Evolutionary conservation across 2,329 filamentous ascomycete species (phyloP).

Genomic region (Nannizziopsis arthrosporioides): DNA sequence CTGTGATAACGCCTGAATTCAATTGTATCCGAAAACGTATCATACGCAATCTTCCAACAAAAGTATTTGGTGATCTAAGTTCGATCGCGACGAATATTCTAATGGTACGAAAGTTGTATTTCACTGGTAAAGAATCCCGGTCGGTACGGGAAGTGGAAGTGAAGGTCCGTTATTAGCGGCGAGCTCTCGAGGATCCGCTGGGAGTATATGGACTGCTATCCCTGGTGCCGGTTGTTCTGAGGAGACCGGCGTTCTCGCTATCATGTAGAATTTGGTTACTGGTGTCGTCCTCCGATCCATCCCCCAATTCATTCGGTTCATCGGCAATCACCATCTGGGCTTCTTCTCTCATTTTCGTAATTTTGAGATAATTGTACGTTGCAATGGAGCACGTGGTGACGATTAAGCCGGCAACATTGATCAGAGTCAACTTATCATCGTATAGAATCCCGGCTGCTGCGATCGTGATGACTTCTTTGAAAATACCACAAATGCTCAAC

Average conservation of each 20-base stretch:
- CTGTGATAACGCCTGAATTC: too few relatives aligned
- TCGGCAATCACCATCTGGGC: conserved; percentile 41
- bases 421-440: conserved; percentile 69
- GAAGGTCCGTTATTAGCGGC: not conserved
- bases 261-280: not conserved
- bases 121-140: not conserved
- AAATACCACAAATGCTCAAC: conserved; percentile 90
- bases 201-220: not conserved
- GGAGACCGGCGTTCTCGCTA: not conserved
- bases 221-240: not conserved
- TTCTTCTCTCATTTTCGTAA: conserved; percentile 73
- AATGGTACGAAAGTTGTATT: not conserved
- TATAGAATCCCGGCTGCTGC: conserved; percentile 78
- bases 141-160: not conserved
- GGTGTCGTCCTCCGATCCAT: conserved; percentile 12
- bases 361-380: conserved; percentile 91
- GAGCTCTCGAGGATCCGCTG: conserved; percentile 1
- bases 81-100: not conserved
- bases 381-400: conserved; percentile 79
- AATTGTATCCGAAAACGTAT: too few relatives aligned
- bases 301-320: conserved; percentile 14
- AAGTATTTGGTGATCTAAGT: not conserved
- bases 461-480: conserved; percentile 97
- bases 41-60: too few relatives aligned
- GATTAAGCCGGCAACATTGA: conserved; percentile 80